Evolutionary conservation across 2,329 filamentous ascomycete genomes (phyloP), one percentile per base, ranked within the genome.

Genomic region (Ophiostoma fasciatum): DNA sequence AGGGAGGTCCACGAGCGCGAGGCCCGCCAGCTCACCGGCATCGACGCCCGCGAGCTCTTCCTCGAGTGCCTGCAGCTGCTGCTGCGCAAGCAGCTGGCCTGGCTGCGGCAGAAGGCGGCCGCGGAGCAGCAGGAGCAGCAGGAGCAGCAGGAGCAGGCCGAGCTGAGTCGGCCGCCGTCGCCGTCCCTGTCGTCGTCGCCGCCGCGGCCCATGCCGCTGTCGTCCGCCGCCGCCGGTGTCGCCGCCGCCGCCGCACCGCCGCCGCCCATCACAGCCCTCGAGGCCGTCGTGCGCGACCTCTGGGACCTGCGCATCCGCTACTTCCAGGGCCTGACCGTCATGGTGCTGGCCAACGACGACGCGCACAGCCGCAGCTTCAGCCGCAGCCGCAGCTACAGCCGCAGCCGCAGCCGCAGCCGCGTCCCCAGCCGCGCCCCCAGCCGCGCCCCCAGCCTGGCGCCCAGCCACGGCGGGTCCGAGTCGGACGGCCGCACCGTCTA

Each of bases 31-130:
- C 62, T 82, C 33, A 55, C 55, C 6, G 87, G 87, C 28, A 63
- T 71, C 31, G 67, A 73, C 36, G 88, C 80, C 12, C 73, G 76
- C 44, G 73, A 80, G 43, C 68, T 94, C 18, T 94, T 82, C 52
- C 63, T 96, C 25, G 80, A 93, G 52, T 79, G 74, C 44, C 71
- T 92, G 40, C 88, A 96, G 56, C 63, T 94, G 22, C 68, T 96
- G 32, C 61, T 98, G 20, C 75, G 85, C 52, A 82, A 80, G 50
- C 88, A 96, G 60, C 60, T 83, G 13, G 59, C 71, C 49, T 87
- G 78, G 65, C 62, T 96, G 21, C 62, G 93, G 12, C 60, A 70
- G 17, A 61, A 66, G 6, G 75, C 76, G 51, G n/a, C n/a, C n/a
- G n/a, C n/a, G n/a, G n/a, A n/a, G n/a, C 68, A 70, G 0, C 66